A percentile compares a stretch with the other conserved stretches of the same genome.
Conservation (phyloP, 306 rosid genomes). For the Oemleria cerasiformis region DNA sequence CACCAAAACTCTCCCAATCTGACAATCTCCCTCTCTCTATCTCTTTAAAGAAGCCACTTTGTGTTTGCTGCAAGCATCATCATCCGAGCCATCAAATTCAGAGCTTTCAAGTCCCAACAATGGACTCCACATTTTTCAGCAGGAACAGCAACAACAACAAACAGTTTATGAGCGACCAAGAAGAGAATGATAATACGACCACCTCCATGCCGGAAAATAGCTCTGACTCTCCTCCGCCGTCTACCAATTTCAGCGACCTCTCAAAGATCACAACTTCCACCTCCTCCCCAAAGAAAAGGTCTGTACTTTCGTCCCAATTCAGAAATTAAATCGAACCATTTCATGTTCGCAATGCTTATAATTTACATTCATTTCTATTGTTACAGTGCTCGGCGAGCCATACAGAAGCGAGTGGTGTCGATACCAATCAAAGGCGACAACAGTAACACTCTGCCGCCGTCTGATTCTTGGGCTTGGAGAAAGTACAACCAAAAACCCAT, state of each 20-base stretch:
- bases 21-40: too few species aligned
- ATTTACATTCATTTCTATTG: background rate
- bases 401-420: constrained; percentile 74
- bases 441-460: constrained; percentile 57
- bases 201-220: constrained; percentile 33
- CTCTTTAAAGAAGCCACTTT: constrained; percentile 26
- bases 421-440: constrained; percentile 70
- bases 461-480: constrained; percentile 97
- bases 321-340: too few species aligned
- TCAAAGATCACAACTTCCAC: too few species aligned
- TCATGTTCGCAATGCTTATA: too few species aligned
- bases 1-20: constrained; percentile 13
- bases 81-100: background rate
- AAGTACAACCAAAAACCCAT: constrained; percentile 96
- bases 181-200: constrained; percentile 32
- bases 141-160: constrained; percentile 10
- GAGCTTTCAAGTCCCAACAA: constrained; percentile 3
- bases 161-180: constrained; percentile 28
- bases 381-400: constrained; percentile 38
- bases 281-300: too few species aligned
- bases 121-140: constrained; percentile 39
- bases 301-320: too few species aligned
- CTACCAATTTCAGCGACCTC: constrained; percentile 31
- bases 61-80: constrained; percentile 8
- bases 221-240: constrained; percentile 60